Base-by-base conservation (phyloP, 2,329 filamentous ascomycete genomes). In the Pseudocercospora pini-densiflorae region DNA sequence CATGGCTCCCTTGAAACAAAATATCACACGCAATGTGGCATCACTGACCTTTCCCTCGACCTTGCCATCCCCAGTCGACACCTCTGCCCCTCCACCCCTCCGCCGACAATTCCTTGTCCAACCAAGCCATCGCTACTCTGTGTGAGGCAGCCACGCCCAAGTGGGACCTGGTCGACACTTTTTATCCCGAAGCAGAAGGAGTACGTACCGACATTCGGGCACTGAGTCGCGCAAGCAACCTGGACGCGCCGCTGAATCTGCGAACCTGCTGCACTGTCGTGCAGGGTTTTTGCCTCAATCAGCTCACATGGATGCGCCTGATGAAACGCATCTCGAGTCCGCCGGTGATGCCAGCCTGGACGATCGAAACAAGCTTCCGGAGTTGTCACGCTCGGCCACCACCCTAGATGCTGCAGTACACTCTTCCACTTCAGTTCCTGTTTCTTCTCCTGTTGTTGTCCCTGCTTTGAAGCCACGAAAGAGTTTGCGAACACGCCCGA, bases 261-360 rank as follows among this genome's bases (percentile, higher is more conserved):
- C 65, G 62, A 69, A 66, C 67, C 29, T 59, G 64, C 69, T 69
- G 65, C 65, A 68, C 29, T 55, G 64, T 70, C 65, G 65, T 68
- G 64, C 66, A 71, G 66, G 59, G 49, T 69, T 55, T 55, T 29
- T 33, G 60, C 62, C 60, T 45, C 63, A 53, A 24, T 58, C 62
- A 31, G 51, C 58, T 66, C 66, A 69, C 70, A 72, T 72, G 70
- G 68, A 69, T 67, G 33, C 53, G 64, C 68, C 65, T 67, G 65
- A 29, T 54, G 59, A 53, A 49, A 55, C 59, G 43, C 47, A 54
- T 23, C 43, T 61, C 49, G 68, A 68, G 60, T 63, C 64, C 31
- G 47, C 43, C 64, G 47, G 58, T 55, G 49, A 68, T 68, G 61
- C 68, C 62, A 62, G 64, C 59, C 47, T 62, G 51, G 53, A 68